Conservation (phyloP, 805 yeast genomes). For the Yamadazyma sp. region DNA sequence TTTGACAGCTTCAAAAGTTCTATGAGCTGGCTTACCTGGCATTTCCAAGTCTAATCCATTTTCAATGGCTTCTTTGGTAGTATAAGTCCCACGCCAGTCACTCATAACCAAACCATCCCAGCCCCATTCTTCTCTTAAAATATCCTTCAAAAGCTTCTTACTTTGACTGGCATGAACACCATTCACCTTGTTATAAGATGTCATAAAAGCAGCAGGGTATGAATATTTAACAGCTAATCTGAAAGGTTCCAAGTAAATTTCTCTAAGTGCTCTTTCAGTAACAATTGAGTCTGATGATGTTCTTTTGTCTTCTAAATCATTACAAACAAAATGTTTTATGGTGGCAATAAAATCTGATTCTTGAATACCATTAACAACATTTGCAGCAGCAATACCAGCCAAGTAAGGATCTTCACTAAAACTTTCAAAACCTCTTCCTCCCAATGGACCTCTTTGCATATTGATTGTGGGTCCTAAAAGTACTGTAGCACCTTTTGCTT, state of each 20-base stretch:
- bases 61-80: constrained; percentile 23
- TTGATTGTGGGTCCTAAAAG: constrained; percentile 33
- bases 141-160: constrained; percentile 19
- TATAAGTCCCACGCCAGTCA: constrained; percentile 32
- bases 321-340: constrained; percentile 31
- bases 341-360: constrained; percentile 27
- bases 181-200: constrained; percentile 29
- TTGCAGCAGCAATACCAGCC: constrained; percentile 24
- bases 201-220: constrained; percentile 29
- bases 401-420: constrained; percentile 32
- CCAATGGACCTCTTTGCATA: constrained; percentile 32
- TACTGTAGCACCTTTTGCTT: constrained; percentile 27
- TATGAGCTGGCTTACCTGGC: constrained; percentile 31
- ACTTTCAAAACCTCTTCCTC: constrained; percentile 34
- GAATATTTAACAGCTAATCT: constrained; percentile 29
- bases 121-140: constrained; percentile 28
- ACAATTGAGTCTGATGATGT: constrained; percentile 25
- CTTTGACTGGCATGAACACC: constrained; percentile 29
- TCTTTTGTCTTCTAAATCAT: constrained; percentile 32
- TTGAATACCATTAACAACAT: constrained; percentile 29
- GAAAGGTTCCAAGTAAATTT: constrained; percentile 33
- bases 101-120: constrained; percentile 34
- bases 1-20: constrained; percentile 15
- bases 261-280: constrained; percentile 30
- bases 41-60: constrained; percentile 33